Base-by-base conservation (phyloP, 1,284 basidiomycete species). In the Rhodofomes roseus region DNA sequence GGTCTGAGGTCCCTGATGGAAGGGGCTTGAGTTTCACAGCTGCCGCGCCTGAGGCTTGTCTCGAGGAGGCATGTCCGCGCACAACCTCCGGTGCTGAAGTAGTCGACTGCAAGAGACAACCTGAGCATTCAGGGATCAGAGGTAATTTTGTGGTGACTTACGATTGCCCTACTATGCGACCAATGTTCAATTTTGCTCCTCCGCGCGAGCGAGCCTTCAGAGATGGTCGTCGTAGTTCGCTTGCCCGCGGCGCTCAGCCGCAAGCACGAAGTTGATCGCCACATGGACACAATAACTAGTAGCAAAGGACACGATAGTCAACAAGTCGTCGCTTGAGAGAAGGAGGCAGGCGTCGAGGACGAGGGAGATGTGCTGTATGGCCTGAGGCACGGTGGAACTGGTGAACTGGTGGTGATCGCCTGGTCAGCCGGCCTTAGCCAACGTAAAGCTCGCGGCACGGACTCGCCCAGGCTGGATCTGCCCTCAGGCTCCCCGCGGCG, bases 181-280 rank as follows among this genome's bases (percentile, higher is more conserved):
- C 6, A 36, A 6, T 11, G 36, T 11, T 40, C 14, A 29, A 44
- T 4, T 11, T 9, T n/a, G 12, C 41, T 37, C 34, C 31, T 27
- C 25, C 46, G 46, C 16, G 12, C 29, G 12, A n/a, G 41, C 27
- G 41, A 44, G 4, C 39, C n/a, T 36, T 36, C 27, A 1, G 27
- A 56, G 27, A 46, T 22, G 27, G 36, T 31, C 11, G 39, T 34
- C 20, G 43, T 29, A 27, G 9, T 48, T 43, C 29, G 22, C 46
- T 29, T 57, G 46, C 44, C 34, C 36, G n/a, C 11, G 31, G 36
- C 20, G 34, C 50, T 40, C 50, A 41, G 25, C n/a, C 56, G 56
- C 39, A 57, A 22, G 18, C 56, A 41, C 1, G 56, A 23, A 9
- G 56, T 53, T 22, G 56, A 58, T 36, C 50, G 48, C 56, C 56